Percentiles rank a stretch among this genome's conserved stretches.
Evolutionary conservation across 768 basidiomycete genomes (phyloP).

Genomic region (Pulveroboletus sp.): DNA sequence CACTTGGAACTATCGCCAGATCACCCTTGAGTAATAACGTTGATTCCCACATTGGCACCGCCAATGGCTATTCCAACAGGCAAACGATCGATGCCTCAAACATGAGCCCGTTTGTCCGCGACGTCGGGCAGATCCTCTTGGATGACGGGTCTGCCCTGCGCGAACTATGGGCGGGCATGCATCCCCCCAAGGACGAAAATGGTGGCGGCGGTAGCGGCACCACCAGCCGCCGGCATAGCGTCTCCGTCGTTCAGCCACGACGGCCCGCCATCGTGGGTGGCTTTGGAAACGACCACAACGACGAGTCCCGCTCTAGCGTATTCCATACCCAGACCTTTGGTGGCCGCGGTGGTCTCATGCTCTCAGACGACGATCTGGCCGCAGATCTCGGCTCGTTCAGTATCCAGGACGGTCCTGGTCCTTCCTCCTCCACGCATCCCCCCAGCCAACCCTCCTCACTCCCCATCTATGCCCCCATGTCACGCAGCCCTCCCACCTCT

Average conservation of each 20-base stretch:
- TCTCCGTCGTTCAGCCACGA: conserved; percentile 77
- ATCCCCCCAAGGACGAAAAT: conserved; percentile 60
- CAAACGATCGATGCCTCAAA: conserved; percentile 61
- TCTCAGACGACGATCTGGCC: conserved; percentile 81
- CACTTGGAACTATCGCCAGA: conserved; percentile 53
- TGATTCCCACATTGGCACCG: conserved; percentile 45
- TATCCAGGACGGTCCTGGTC: conserved; percentile 33
- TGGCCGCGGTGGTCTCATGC: conserved; percentile 57
- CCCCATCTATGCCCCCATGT: conserved; percentile 70
- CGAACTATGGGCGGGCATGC: conserved; percentile 74
- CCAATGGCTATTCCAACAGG: conserved; percentile 46
- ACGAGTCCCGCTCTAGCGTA: conserved; percentile 37
- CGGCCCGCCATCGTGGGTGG: conserved; percentile 59
- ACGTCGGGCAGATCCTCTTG: conserved; percentile 73
- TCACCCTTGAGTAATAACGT: conserved; percentile 53
- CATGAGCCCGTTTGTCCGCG: conserved; percentile 83
- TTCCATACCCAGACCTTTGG: conserved; percentile 36
- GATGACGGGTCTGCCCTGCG: conserved; percentile 72
- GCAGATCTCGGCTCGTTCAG: conserved; percentile 64
- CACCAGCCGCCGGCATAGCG: conserved; percentile 79
- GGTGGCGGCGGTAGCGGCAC: conserved; percentile 71
- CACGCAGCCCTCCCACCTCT: conserved; percentile 56
- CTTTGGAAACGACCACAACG: conserved; percentile 49
- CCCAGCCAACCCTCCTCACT: conserved; percentile 72
- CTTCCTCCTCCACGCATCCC: conserved; percentile 48